A percentile compares a stretch with the other conserved stretches of the same genome.
Conservation (phyloP, 73 alveolate species). For the Paramecium caudatum region DNA sequence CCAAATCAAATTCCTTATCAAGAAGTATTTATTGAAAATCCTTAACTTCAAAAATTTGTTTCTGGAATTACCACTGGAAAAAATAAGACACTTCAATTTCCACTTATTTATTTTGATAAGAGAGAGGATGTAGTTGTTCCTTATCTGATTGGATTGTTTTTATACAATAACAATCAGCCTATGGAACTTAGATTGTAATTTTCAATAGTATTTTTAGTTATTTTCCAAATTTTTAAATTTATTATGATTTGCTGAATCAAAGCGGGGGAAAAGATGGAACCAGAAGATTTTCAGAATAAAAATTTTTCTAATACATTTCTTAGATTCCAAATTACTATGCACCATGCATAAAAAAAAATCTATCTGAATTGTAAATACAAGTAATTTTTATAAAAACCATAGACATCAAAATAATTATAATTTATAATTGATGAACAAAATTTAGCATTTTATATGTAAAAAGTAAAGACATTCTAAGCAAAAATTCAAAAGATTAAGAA, state of each 20-base stretch:
- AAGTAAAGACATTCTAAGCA: not conserved
- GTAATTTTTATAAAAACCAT: not conserved
- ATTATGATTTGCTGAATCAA: not conserved
- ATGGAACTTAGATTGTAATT: slow-evolving; percentile 55
- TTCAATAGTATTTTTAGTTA: not conserved
- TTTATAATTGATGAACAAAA: not conserved
- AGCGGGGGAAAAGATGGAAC: not conserved
- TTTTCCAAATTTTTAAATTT: slow-evolving; percentile 27
- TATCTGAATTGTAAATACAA: not conserved
- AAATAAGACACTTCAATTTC: not conserved
- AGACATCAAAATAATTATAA: not conserved
- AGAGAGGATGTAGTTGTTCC: not conserved
- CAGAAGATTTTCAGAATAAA: not conserved
- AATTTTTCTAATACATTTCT: not conserved
- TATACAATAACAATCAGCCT: no score
- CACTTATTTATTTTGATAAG: not conserved
- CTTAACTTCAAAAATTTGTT: slow-evolving; percentile 8
- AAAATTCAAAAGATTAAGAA: not conserved
- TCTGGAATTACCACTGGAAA: not conserved
- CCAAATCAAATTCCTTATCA: not conserved
- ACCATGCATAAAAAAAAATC: slow-evolving; percentile 36
- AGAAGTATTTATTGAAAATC: slow-evolving; percentile 18
- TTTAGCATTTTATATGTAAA: not conserved
- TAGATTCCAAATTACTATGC: slow-evolving; percentile 46
- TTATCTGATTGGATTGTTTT: not conserved